Conservation (phyloP, 2,329 filamentous ascomycete species). For the Thelonectria olida region DNA sequence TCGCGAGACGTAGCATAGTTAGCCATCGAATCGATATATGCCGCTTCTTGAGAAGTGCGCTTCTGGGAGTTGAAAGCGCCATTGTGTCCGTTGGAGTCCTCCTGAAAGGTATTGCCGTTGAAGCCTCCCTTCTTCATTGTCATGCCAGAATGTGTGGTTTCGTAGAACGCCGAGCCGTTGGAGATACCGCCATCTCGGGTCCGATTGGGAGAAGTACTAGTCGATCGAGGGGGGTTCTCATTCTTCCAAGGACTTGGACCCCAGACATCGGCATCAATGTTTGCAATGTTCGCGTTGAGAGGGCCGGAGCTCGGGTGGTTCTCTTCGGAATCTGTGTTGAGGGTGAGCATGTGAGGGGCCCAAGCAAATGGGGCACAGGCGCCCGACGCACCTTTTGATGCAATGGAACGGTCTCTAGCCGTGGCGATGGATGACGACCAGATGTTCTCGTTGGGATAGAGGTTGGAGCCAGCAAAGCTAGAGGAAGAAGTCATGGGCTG, state of each 20-base stretch:
- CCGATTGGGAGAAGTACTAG: slow-evolving; percentile 67
- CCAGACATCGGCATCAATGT: slow-evolving; percentile 76
- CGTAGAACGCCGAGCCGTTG: slow-evolving; percentile 56
- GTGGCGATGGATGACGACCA: slow-evolving; percentile 53
- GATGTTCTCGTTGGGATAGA: slow-evolving; percentile 49
- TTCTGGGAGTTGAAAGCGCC: slow-evolving; percentile 41
- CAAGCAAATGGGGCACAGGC: background rate
- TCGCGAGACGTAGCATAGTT: slow-evolving; percentile 57
- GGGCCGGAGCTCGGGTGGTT: slow-evolving; percentile 74
- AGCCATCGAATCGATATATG: slow-evolving; percentile 52
- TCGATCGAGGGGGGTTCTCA: slow-evolving; percentile 54
- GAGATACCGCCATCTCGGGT: slow-evolving; percentile 58
- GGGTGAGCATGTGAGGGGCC: slow-evolving; percentile 25
- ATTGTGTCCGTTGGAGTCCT: slow-evolving; percentile 38
- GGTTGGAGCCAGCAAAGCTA: slow-evolving; percentile 46
- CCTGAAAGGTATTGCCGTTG: slow-evolving; percentile 33
- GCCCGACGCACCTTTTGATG: slow-evolving; percentile 57
- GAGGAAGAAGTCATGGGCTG: slow-evolving; percentile 44
- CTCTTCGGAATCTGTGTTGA: slow-evolving; percentile 41
- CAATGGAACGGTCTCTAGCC: slow-evolving; percentile 52
- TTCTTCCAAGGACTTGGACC: slow-evolving; percentile 67
- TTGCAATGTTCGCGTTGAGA: slow-evolving; percentile 72
- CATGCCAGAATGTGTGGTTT: slow-evolving; percentile 55
- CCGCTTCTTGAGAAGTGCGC: slow-evolving; percentile 48
- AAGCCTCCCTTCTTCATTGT: slow-evolving; percentile 47